Conservation (phyloP, 495 filamentous ascomycete genomes). For the Aspergillus panamensis region DNA sequence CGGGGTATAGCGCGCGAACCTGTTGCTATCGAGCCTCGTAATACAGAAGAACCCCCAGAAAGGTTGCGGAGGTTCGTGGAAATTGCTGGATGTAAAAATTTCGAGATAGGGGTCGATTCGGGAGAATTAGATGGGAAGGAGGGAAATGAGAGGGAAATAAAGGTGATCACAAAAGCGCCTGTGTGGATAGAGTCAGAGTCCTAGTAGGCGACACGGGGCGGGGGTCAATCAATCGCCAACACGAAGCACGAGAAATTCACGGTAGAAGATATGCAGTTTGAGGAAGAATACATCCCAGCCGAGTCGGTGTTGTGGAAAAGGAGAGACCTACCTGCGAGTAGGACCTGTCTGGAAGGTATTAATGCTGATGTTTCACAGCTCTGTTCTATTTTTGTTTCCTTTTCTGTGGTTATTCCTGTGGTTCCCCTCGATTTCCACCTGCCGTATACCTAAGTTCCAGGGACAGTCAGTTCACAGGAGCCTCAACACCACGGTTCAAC, state of each 20-base stretch:
- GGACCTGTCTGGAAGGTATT: slow-evolving; percentile 1
- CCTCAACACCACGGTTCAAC: neutral
- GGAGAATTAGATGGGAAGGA: neutral
- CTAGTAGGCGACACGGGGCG: neutral
- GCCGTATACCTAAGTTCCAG: neutral
- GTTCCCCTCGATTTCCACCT: neutral
- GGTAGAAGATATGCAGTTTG: neutral
- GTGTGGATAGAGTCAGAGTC: neutral
- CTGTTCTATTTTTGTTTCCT: slow-evolving; percentile 19
- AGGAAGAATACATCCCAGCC: neutral
- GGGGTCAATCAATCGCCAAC: slow-evolving; percentile 2
- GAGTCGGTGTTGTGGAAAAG: slow-evolving; percentile 1
- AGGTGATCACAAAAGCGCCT: neutral
- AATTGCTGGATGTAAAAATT: neutral
- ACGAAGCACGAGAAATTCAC: neutral
- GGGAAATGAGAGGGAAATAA: neutral
- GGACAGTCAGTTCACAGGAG: neutral
- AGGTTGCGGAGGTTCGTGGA: neutral
- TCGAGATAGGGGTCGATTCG: neutral
- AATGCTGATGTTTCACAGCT: slow-evolving; percentile 19
- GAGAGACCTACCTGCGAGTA: slow-evolving; percentile 9
- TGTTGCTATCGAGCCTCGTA: slow-evolving; percentile 10
- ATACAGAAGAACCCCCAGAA: neutral
- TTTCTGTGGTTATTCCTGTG: neutral
- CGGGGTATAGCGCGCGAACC: slow-evolving; percentile 23